Conservation (phyloP, 2,329 filamentous ascomycete species). For the Penicillium thymicola region DNA sequence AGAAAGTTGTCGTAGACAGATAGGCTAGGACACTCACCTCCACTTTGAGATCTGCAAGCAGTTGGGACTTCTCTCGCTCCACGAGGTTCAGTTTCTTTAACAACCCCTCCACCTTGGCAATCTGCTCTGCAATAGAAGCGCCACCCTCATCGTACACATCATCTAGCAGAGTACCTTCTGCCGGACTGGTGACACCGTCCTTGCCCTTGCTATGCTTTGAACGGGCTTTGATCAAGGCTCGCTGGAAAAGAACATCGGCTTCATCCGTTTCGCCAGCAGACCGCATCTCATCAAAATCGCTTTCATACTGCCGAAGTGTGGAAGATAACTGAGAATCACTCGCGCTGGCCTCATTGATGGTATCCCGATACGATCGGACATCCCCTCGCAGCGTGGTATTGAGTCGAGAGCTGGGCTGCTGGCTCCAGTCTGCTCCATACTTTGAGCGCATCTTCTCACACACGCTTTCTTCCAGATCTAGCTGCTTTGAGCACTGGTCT, state of each 20-base stretch:
- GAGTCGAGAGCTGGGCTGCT: slow-evolving; percentile 87
- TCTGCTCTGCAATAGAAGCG: slow-evolving; percentile 82
- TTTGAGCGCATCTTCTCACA: slow-evolving; percentile 99
- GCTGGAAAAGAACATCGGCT: slow-evolving; percentile 83
- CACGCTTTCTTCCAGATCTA: slow-evolving; percentile 96
- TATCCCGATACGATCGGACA: slow-evolving; percentile 81
- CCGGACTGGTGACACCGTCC: slow-evolving; percentile 60
- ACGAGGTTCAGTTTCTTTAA: slow-evolving; percentile 87
- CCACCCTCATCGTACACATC: slow-evolving; percentile 82
- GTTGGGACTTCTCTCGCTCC: slow-evolving; percentile 86
- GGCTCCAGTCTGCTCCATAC: slow-evolving; percentile 92
- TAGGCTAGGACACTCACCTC: slow-evolving; percentile 60
- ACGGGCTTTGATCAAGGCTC: slow-evolving; percentile 75
- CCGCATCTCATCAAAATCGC: slow-evolving; percentile 93
- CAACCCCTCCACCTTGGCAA: slow-evolving; percentile 81
- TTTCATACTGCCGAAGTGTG: slow-evolving; percentile 80
- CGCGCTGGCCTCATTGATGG: slow-evolving; percentile 80
- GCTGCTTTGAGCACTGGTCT: slow-evolving; percentile 77
- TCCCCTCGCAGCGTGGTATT: slow-evolving; percentile 85
- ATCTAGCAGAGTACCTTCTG: slow-evolving; percentile 79
- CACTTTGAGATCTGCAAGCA: slow-evolving; percentile 94
- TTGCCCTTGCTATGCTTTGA: slow-evolving; percentile 55
- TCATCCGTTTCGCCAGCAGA: slow-evolving; percentile 81
- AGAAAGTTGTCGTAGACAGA: not conserved
- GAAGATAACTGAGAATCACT: slow-evolving; percentile 81